phyloP scores from a whole-genome alignment of 768 basidiomycete genomes.

The Podaxis mareebaensis region DNA sequence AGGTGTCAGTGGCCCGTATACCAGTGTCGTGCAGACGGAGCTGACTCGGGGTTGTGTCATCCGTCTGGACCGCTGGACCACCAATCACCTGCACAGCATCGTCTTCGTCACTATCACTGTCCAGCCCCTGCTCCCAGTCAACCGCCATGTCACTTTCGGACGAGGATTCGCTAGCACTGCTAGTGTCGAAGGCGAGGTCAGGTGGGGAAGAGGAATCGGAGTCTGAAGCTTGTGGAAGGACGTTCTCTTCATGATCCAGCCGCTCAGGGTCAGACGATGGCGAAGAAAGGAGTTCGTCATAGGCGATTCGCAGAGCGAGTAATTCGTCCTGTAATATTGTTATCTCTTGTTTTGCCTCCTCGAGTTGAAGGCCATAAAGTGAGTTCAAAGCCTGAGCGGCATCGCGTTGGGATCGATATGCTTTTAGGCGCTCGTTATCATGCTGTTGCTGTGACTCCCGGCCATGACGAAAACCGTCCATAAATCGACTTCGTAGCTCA shows the following conservation, averaged over 20 bases:
- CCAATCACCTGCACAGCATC: background rate
- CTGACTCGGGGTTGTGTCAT: background rate
- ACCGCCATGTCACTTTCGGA: background rate
- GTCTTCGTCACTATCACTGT: background rate
- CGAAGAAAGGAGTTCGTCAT: constrained; percentile 18
- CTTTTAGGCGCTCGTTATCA: constrained; percentile 18
- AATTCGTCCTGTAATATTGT: constrained; percentile 23
- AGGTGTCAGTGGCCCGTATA: background rate
- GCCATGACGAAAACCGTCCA: constrained; percentile 22
- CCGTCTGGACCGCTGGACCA: background rate
- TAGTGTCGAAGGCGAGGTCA: background rate
- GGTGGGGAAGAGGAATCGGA: background rate
- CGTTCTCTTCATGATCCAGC: background rate
- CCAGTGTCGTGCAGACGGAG: background rate
- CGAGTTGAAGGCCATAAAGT: constrained; percentile 18
- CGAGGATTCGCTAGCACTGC: background rate
- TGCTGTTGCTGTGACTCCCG: constrained; percentile 18
- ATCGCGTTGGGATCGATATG: constrained; percentile 24
- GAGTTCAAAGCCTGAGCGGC: constrained; percentile 18
- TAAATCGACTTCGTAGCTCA: constrained; percentile 7
- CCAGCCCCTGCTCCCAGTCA: background rate
- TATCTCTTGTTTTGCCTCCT: constrained; percentile 21
- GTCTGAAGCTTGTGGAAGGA: background rate
- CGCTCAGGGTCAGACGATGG: background rate
- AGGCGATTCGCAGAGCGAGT: constrained; percentile 23